Evolutionary conservation across 805 yeast genomes (phyloP), one percentile per base, ranked within the genome.

Genomic region (Yarrowia alimentaria): DNA sequence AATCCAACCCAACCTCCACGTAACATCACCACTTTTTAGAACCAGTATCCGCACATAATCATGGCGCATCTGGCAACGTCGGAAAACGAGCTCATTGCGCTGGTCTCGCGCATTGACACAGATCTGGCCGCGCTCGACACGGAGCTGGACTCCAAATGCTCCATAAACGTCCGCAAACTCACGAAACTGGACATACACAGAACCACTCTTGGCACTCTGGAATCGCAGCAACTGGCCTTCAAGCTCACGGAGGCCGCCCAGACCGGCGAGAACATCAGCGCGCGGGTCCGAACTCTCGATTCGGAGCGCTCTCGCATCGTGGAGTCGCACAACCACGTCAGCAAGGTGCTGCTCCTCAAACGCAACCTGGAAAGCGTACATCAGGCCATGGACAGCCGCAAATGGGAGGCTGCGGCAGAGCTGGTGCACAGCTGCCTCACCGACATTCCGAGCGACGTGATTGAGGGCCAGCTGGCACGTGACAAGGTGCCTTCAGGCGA

Each of bases 401-500:
- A 86, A 58, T 88, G 93, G 85, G 78, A 76, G 21, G 63, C 77
- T n/a, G 96, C 95, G 1, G 91, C 96, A 0, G 70, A 69, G 50
- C 76, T 88, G 13, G 83, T 89, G 4, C 61, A 68, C 52, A 10
- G 69, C 68, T 20, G 79, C 83, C 4, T 68, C 76, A 40, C 47
- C 7, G 38, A 52, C 62, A 67, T 91, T 29, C 86, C 94, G 0
- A 57, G 64, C 1, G 74, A 71, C 1, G 58, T 76, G 5, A 62
- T 84, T 12, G 69, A 66, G 12, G 90, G 95, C 14, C 71, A 77
- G 51, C 89, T 83, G 64, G 91, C 95, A 1, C 75, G 80, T 43
- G 80, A 74, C 35, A 85, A 85, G 60, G 91, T 91, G 13, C 99
- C 99, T 0, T 80, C 95, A 0, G 72, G 84, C 9, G 94, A 87